Percentiles rank a stretch among this genome's conserved stretches.
Evolutionary conservation across 2,329 filamentous ascomycete species (phyloP).

Genomic region (Aspergillus quadrilineatus): DNA sequence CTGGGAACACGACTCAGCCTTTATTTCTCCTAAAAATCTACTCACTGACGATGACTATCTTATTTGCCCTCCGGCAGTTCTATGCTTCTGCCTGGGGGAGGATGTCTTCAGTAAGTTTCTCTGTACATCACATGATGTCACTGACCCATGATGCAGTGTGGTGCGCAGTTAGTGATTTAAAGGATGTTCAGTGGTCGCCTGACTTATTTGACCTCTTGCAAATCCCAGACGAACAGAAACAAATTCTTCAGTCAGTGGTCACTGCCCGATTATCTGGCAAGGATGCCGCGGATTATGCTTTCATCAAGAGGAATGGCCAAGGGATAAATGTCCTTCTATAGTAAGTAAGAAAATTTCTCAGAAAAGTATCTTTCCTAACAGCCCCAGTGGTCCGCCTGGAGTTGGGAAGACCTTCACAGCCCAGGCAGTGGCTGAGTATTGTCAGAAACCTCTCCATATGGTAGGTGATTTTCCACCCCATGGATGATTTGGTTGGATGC

Average conservation of each 20-base stretch:
- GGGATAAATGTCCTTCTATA: neutral
- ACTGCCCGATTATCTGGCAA: constrained; percentile 21
- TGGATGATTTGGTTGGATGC: neutral
- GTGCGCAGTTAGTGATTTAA: constrained; percentile 20
- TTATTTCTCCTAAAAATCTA: no score
- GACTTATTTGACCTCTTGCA: constrained; percentile 22
- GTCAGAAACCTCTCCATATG: neutral
- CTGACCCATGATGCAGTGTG: constrained; percentile 2
- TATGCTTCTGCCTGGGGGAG: neutral
- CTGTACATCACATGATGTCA: no score
- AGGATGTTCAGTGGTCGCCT: constrained; percentile 20
- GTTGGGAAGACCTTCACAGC: constrained; percentile 5
- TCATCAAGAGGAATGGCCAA: constrained; percentile 36
- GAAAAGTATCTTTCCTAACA: neutral
- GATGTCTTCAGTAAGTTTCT: neutral
- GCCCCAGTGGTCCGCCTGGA: constrained; percentile 1
- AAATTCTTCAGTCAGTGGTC: constrained; percentile 18
- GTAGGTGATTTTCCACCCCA: neutral
- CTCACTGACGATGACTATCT: no score
- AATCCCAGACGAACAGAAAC: constrained; percentile 23
- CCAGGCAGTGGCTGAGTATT: neutral
- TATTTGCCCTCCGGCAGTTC: no score
- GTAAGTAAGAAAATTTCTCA: neutral
- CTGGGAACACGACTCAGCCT: no score
- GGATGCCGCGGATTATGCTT: constrained; percentile 24